phyloP scores from a whole-genome alignment of 495 filamentous ascomycete species.

The Aspergillus ellipticus region DNA sequence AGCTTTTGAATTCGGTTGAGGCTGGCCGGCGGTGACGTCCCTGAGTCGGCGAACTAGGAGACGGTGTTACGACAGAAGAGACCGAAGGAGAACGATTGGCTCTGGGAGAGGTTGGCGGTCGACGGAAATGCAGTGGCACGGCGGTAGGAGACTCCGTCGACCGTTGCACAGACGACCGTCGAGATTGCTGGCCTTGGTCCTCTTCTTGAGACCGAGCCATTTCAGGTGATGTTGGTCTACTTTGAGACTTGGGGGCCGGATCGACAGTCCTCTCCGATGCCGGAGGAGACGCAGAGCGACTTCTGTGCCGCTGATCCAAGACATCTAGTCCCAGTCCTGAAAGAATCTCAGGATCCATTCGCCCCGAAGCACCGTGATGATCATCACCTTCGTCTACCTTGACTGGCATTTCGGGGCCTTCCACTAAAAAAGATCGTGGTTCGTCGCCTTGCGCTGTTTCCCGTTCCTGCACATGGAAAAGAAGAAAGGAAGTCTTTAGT shows the following conservation, averaged over 20 bases:
- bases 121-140: conserved; percentile 48
- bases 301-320: conserved; percentile 29
- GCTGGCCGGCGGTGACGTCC: conserved; percentile 38
- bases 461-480: conserved; percentile 40
- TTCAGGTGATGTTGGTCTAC: conserved; percentile 38
- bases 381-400: conserved; percentile 26
- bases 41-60: conserved; percentile 31
- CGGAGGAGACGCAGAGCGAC: conserved; percentile 36
- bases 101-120: conserved; percentile 40
- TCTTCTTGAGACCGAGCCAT: conserved; percentile 13
- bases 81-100: conserved; percentile 32
- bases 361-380: conserved; percentile 40
- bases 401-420: conserved; percentile 46
- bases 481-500: conserved; percentile 36
- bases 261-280: conserved; percentile 29
- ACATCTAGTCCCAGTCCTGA: conserved; percentile 19
- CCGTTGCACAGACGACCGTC: conserved; percentile 30
- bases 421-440: conserved; percentile 47
- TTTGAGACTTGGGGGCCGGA: conserved; percentile 31
- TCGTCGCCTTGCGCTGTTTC: conserved; percentile 30
- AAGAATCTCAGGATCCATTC: conserved; percentile 17
- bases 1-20: conserved; percentile 46
- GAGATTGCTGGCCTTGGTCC: conserved; percentile 11
- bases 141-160: conserved; percentile 45
- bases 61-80: conserved; percentile 21